Conservation (phyloP, 1,284 basidiomycete genomes). For the Acaromyces ingoldii region DNA sequence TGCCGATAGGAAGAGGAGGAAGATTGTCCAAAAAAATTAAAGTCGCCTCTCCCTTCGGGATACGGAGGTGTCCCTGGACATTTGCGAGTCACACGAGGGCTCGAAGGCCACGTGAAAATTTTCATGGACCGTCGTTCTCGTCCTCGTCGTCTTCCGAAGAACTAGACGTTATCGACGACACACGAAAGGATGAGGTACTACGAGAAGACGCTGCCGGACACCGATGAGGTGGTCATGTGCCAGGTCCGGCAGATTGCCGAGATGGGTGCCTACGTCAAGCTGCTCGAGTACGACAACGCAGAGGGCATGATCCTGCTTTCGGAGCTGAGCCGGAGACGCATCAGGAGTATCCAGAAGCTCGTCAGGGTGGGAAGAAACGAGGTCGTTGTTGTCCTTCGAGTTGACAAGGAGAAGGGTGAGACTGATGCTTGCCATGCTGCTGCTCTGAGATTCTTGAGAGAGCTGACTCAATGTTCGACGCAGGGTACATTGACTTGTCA, state of each 20-base stretch:
- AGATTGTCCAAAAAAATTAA: too few species aligned
- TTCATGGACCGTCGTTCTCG: too few species aligned
- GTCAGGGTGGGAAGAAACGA: conserved; percentile 97
- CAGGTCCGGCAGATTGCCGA: conserved; percentile 98
- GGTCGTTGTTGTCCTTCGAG: conserved; percentile 94
- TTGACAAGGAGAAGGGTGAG: conserved; percentile 97
- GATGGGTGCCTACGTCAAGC: conserved; percentile 98
- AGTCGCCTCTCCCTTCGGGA: too few species aligned
- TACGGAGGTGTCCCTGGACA: too few species aligned
- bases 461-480: not conserved
- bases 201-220: conserved; percentile 53
- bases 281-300: conserved; percentile 97
- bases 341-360: conserved; percentile 94
- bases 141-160: too few species aligned
- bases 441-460: not conserved
- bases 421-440: conserved; percentile 11
- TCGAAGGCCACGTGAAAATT: too few species aligned
- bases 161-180: too few species aligned
- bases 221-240: conserved; percentile 98
- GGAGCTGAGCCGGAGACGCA: conserved; percentile 91
- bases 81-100: too few species aligned
- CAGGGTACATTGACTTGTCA: conserved; percentile 97
- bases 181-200: conserved; percentile 52
- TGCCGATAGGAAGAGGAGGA: too few species aligned
- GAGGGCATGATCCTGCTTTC: conserved; percentile 99